Evolutionary conservation across 371 early-diverging fungal genomes (phyloP), one percentile per base, ranked within the genome.

Genomic region (Mucor ambiguus): DNA sequence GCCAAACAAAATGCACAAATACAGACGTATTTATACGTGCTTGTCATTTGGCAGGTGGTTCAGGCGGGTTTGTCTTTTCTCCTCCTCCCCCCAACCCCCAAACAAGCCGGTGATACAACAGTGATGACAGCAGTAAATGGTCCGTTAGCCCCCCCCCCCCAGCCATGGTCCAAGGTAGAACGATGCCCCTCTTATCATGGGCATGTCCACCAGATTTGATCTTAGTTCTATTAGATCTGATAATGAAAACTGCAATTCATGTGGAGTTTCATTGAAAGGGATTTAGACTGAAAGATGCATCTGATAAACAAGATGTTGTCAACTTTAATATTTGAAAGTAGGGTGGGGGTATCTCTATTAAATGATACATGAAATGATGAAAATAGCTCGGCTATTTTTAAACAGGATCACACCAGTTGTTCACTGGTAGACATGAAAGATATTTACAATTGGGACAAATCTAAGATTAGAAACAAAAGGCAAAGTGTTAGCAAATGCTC

Each of bases 391-490:
- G 10, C 52, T 52, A 52, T 28, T 24, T 52, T 52, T 52, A 52
- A 52, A 52, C 38, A 29, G 57, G 62, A 64, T 76, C 75, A 67
- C 77, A 79, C 79, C 77, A 79, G n/a, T 64, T 60, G 37, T 67
- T 74, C 9, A 78, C 73, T 14, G 82, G 82, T 18, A 81, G 37
- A 56, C 82, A 81, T 3, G 79, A 77, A 1, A 81, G 55, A 60
- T 79, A 77, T 72, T 76, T 79, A 72, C 82, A 81, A 32, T 74
- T 72, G 1, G 79, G 82, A 61, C 82, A 81, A 24, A 81, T 77
- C 77, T 79, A 72, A 20, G 14, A 58, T 54, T 35, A 58, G 41
- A 49, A 61, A 30, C 81, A 24, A 49, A 49, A 52, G 30, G 60
- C 26, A 52, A 46, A 22, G 29, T 14, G 28, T 54, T 46, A 22